A percentile compares a stretch with the other conserved stretches of the same genome.
Conservation (phyloP, 768 basidiomycete species). For the Kockovaella imperatae region DNA sequence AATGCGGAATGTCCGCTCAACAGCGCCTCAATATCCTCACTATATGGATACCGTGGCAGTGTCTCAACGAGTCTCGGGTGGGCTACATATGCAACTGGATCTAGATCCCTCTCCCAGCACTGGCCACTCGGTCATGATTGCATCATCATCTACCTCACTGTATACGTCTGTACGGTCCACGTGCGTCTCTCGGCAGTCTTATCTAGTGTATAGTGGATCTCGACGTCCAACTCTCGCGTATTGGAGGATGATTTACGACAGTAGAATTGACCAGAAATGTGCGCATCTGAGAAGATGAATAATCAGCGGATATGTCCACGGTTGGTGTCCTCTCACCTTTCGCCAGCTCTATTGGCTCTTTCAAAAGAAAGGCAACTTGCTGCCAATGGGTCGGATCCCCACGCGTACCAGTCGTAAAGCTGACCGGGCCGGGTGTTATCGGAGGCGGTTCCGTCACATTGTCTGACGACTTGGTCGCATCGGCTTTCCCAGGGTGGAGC, state of each 20-base stretch:
- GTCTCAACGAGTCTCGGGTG: too few relatives aligned
- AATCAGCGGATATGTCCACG: background rate
- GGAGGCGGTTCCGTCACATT: constrained; percentile 1
- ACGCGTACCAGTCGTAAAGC: constrained; percentile 77
- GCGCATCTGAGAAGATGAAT: constrained; percentile 52
- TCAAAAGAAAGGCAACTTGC: constrained; percentile 80
- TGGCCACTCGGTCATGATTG: too few relatives aligned
- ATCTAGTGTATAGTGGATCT: constrained; percentile 86
- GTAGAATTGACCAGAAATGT: constrained; percentile 70
- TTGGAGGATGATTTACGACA: constrained; percentile 71
- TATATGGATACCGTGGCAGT: too few relatives aligned
- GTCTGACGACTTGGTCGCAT: constrained; percentile 35
- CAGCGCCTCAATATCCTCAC: too few relatives aligned
- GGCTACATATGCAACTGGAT: too few relatives aligned
- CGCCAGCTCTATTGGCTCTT: constrained; percentile 64
- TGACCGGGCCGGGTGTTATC: constrained; percentile 5
- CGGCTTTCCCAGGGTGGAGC: constrained; percentile 10
- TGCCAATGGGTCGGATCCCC: constrained; percentile 94
- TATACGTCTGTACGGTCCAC: too few relatives aligned
- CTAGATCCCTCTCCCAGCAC: too few relatives aligned
- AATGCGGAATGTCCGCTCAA: too few relatives aligned
- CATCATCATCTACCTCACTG: too few relatives aligned
- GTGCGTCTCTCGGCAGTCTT: too few relatives aligned
- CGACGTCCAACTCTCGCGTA: constrained; percentile 80
- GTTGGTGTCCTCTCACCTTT: constrained; percentile 54